Evolutionary conservation across 371 early-diverging fungal species (phyloP), one percentile per base, ranked within the genome.

Genomic region (Gilbertella persicaria): DNA sequence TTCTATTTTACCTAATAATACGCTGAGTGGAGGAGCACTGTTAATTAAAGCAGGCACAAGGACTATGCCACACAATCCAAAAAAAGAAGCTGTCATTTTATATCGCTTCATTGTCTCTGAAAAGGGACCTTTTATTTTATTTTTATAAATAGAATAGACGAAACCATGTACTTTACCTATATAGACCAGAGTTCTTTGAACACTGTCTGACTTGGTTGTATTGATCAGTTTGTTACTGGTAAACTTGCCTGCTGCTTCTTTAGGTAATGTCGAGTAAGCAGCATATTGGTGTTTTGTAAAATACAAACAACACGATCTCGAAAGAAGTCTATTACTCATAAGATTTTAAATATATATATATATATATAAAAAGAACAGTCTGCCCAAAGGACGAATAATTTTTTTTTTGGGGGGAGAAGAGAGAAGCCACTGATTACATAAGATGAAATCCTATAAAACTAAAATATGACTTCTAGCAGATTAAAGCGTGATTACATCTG

Each of bases 51-150:
- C 72, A 49, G 78, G 78, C 1, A 73, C 78, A 8, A 73, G 67
- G 33, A 67, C 60, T 19, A 69, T 50, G 41, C 73, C 78, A 60
- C 78, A 77, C 8, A 68, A 30, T 28, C 71, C 69, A 62, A 77
- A 77, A 40, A 77, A 58, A 2, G 78, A 71, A 19, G 78, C 73
- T 41, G 71, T 73, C 66, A 73, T 71, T 57, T 77, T 77, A 26
- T 77, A 77, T 55, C 65, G 47, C 53, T 64, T 71, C 47, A 77
- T 60, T 3, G 73, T 71, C 10, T 77, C 71, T 0, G 67, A 53
- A 58, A 76, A 73, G 1, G 77, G 77, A 8, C 77, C 77, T 76
- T 16, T 30, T 35, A 23, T 37, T 10, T 17, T 23, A 21, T 7
- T 26, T 43, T n/a, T n/a, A n/a, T n/a, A n/a, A n/a, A n/a, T 23